phyloP scores from a whole-genome alignment of 176 grass and related monocot species.

The Dactylis glomerata region DNA sequence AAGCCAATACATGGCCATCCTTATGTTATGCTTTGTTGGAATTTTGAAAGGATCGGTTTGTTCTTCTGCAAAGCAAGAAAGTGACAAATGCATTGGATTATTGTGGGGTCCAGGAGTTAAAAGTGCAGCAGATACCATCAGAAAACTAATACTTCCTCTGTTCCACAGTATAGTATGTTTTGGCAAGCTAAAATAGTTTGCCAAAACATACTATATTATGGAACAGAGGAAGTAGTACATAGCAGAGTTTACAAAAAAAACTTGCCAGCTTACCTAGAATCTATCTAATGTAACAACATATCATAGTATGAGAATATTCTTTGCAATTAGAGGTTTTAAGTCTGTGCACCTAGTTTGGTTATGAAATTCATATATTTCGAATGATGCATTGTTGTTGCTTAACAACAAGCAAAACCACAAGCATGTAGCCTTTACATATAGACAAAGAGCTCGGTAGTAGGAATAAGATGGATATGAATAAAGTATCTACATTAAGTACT shows the following conservation, averaged over 20 bases:
- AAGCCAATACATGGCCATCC: constrained; percentile 97
- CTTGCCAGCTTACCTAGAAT: neutral
- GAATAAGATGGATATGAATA: neutral
- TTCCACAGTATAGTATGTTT: too few species aligned
- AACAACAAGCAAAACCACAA: neutral
- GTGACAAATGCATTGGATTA: constrained; percentile 10
- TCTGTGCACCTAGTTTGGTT: neutral
- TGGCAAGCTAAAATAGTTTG: too few species aligned
- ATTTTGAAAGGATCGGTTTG: constrained; percentile 82
- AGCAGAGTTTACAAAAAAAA: neutral
- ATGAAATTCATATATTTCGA: neutral
- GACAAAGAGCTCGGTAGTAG: neutral
- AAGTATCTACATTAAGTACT: too few species aligned
- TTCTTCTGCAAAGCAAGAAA: constrained; percentile 77
- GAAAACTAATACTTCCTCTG: constrained; percentile 16
- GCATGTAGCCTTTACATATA: neutral
- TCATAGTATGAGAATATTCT: neutral
- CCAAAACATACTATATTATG: too few species aligned
- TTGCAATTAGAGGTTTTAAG: neutral
- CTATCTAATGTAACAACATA: neutral
- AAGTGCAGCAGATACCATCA: constrained; percentile 1
- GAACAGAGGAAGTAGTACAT: too few species aligned
- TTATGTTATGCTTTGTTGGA: constrained; percentile 87
- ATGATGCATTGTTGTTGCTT: neutral
- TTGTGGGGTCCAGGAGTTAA: neutral